Evolutionary conservation across 495 filamentous ascomycete genomes (phyloP).

Genomic region (Penicillium coprophilum): DNA sequence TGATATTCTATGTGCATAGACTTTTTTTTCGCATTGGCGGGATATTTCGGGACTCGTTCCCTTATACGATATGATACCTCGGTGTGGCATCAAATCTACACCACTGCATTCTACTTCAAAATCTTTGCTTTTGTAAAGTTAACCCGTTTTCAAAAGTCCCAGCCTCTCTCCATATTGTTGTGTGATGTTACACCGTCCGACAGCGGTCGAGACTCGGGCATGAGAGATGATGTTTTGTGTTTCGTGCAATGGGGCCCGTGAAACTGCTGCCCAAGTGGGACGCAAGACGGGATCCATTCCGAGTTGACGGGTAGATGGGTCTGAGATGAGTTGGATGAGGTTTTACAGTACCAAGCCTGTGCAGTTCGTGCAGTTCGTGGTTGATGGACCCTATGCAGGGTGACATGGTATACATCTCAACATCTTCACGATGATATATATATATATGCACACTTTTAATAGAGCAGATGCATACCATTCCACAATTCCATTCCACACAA

Average conservation of each 20-base stretch:
- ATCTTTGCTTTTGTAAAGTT: background rate
- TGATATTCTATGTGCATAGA: constrained; percentile 29
- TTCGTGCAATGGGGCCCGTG: constrained; percentile 9
- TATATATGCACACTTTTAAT: background rate
- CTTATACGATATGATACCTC: constrained; percentile 33
- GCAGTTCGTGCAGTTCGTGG: background rate
- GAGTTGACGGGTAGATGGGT: background rate
- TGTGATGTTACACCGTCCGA: background rate
- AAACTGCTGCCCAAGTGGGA: constrained; percentile 23
- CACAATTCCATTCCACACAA: background rate
- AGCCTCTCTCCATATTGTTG: background rate
- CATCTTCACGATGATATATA: background rate
- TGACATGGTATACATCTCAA: background rate
- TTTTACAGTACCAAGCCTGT: constrained; percentile 2
- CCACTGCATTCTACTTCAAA: background rate
- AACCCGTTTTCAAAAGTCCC: background rate
- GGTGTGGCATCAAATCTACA: constrained; percentile 11
- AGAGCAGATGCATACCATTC: background rate
- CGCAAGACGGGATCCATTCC: constrained; percentile 9
- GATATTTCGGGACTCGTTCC: constrained; percentile 12
- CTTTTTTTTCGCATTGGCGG: constrained; percentile 28
- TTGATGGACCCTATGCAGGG: background rate
- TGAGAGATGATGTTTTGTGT: constrained; percentile 16
- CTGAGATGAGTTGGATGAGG: background rate
- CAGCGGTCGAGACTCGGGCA: constrained; percentile 9